Base-by-base conservation (phyloP, 495 filamentous ascomycete species). In the Tuber calosporum region DNA sequence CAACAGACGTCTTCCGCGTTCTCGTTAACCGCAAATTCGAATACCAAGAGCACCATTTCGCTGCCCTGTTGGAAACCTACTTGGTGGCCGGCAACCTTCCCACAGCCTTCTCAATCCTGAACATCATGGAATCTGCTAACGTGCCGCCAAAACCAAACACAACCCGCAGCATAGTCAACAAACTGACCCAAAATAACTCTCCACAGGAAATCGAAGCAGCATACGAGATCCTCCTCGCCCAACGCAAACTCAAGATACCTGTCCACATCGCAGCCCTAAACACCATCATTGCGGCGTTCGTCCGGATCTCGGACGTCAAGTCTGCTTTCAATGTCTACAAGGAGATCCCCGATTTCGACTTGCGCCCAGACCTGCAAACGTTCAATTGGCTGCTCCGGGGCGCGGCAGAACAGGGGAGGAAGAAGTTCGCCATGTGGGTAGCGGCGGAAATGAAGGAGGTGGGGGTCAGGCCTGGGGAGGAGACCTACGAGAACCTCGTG, bases 371-470 rank as follows among this genome's bases (percentile, higher is more conserved):
- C 89, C 78, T 88, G 69, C 68, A 67, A 37, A 81, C 84, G 2
- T 94, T 90, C 82, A 91, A 93, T 77, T 77, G 87, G 5, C 85
- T 97, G 9, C 84, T 97, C 67, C 83, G 83, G 45, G 86, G 89
- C 70, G 91, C 91, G 81, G 83, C 85, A 3, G 80, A 80, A 37
- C 84, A 81, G 22, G 75, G 79, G 30, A 84, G 85, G 66, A 87
- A 86, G 70, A 86, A 87, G 68, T 80, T 85, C 1, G 89, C 89
- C 70, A 88, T 90, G 83, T 92, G 92, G 79, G 77, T 95, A 1
- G 86, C 89, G 22, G 84, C 86, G 22, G 94, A 97, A 80, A 94
- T 96, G 89, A 82, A 87, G 1, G 85, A 87, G 34, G 84, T 90
- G 53, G 84, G 84, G 13, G 82, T 94, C 40, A 77, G 84, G 30